Evolutionary conservation across 345 rosid genomes (phyloP).

Genomic region (Microthlaspi erraticum): DNA sequence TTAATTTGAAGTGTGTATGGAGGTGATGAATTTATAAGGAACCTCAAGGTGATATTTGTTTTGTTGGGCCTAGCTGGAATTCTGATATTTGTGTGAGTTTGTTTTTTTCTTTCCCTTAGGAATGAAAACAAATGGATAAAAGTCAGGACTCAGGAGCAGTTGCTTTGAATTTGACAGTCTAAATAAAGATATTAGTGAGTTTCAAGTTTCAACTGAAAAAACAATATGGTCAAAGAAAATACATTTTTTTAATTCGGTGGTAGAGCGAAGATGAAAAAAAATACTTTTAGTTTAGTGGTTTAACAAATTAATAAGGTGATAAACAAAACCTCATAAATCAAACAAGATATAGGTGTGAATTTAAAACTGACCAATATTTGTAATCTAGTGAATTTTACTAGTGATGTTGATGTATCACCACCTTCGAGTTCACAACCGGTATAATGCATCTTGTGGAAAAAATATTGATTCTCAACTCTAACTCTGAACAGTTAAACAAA

Average conservation of each 20-base stretch:
- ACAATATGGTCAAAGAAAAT: not conserved
- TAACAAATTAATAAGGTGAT: not conserved
- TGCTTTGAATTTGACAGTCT: not conserved
- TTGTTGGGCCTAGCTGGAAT: slow-evolving; percentile 20
- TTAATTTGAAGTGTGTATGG: not conserved
- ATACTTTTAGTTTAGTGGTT: not conserved
- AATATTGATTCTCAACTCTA: too few species aligned
- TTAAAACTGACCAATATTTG: too few species aligned
- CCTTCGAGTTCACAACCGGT: too few species aligned
- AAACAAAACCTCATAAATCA: not conserved
- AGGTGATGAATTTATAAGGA: slow-evolving; percentile 21
- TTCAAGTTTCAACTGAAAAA: not conserved
- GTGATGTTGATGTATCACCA: too few species aligned
- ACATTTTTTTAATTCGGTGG: not conserved
- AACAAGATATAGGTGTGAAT: not conserved
- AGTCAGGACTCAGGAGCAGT: not conserved
- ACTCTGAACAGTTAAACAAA: too few species aligned
- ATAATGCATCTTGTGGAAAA: too few species aligned
- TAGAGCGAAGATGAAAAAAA: not conserved
- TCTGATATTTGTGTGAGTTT: not conserved
- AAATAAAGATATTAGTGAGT: slow-evolving; percentile 19
- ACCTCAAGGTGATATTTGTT: not conserved
- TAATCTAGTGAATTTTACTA: too few species aligned
- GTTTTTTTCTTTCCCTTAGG: not conserved
- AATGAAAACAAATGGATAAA: slow-evolving; percentile 13